Percentiles rank a stretch among this genome's conserved stretches.
Conservation (phyloP, 2,329 filamentous ascomycete species). For the Alternaria brassicae region DNA sequence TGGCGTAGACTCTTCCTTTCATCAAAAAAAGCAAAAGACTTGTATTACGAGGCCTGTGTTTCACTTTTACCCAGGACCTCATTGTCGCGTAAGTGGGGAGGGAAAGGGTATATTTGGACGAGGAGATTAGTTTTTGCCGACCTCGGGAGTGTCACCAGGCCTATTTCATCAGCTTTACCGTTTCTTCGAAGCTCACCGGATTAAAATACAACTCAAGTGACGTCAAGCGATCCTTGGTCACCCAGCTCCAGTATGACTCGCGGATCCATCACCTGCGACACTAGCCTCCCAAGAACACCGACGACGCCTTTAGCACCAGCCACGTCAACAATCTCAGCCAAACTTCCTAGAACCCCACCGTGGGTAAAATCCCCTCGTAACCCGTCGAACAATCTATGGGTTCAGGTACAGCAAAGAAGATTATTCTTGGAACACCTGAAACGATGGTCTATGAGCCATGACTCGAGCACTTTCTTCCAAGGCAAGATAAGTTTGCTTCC, state of each 20-base stretch:
- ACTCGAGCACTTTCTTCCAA: constrained; percentile 39
- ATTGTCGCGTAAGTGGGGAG: not conserved
- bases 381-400: constrained; percentile 24
- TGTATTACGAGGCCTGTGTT: not conserved
- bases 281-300: constrained; percentile 10
- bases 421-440: constrained; percentile 32
- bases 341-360: constrained; percentile 3
- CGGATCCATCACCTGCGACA: constrained; percentile 5
- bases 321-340: not conserved
- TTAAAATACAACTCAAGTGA: not conserved
- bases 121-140: not conserved
- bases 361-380: constrained; percentile 20
- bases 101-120: not conserved
- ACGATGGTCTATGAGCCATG: constrained; percentile 38
- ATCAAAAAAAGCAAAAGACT: not conserved
- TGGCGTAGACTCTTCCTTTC: not conserved
- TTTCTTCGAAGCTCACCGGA: not conserved
- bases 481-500: constrained; percentile 35
- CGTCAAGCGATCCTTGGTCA: not conserved
- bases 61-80: not conserved
- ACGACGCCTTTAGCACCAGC: constrained; percentile 4
- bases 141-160: constrained; percentile 1
- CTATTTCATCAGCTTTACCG: not conserved
- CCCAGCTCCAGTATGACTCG: constrained; percentile 15
- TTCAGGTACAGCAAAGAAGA: constrained; percentile 28